phyloP scores from a whole-genome alignment of 75 land plant genomes.

The Ceratopteris richardii region DNA sequence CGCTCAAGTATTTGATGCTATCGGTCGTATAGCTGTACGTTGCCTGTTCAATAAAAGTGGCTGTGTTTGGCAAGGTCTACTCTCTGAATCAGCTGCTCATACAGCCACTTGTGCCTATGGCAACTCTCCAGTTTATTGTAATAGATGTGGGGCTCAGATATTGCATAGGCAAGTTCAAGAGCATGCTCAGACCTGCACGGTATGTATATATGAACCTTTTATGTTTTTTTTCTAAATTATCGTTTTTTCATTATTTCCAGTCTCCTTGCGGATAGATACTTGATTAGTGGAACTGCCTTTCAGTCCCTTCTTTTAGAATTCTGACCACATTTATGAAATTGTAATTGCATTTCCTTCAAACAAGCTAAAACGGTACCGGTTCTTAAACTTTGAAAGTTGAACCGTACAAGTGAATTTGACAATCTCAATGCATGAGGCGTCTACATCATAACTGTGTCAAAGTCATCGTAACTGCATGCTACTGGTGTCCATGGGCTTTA shows the following conservation, averaged over 20 bases:
- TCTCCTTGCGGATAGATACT: no score
- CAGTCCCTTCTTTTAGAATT: no score
- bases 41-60: constrained; percentile 71
- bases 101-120: constrained; percentile 57
- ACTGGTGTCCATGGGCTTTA: no score
- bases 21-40: constrained; percentile 50
- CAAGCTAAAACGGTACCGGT: no score
- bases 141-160: constrained; percentile 65
- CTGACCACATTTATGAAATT: no score
- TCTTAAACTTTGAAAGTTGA: no score
- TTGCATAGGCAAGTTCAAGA: constrained; percentile 78
- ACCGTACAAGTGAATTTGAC: no score
- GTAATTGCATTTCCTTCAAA: no score
- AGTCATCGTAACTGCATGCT: no score
- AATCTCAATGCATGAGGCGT: no score
- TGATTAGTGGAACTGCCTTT: no score
- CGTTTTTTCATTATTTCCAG: background rate
- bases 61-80: constrained; percentile 62
- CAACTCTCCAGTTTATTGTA: constrained; percentile 70
- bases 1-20: constrained; percentile 46
- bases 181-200: constrained; percentile 69
- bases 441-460: no score
- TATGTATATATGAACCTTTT: constrained; percentile 20
- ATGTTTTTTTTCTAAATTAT: background rate
- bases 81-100: constrained; percentile 51